Evolutionary conservation across 169 alveolate species (phyloP).

Genomic region (Plasmodium ovale): DNA sequence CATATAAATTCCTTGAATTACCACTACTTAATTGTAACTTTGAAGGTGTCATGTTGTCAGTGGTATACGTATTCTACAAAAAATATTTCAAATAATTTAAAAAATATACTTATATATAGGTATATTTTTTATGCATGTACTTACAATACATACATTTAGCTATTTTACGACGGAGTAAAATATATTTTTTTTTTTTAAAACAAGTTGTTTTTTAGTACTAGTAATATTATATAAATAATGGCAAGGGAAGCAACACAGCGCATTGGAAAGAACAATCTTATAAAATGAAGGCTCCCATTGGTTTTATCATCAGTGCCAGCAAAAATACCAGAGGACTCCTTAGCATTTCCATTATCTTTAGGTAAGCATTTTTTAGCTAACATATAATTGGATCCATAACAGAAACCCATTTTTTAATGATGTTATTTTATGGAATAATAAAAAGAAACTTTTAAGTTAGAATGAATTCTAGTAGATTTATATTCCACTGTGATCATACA

Average conservation of each 20-base stretch:
- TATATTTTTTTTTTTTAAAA: too few relatives aligned
- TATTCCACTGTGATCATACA: too few relatives aligned
- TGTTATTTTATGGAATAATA: background rate
- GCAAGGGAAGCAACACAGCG: background rate
- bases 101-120: background rate
- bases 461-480: too few relatives aligned
- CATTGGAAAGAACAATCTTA: background rate
- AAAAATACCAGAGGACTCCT: background rate
- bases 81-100: background rate
- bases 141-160: too few relatives aligned
- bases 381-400: background rate
- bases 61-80: background rate
- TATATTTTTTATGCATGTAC: background rate
- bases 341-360: slow-evolving; percentile 3
- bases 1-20: slow-evolving; percentile 11
- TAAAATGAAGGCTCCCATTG: background rate
- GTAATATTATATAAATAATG: background rate
- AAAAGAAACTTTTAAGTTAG: too few relatives aligned
- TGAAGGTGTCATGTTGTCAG: background rate
- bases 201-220: too few relatives aligned
- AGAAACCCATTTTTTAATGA: slow-evolving; percentile 4
- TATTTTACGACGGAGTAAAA: too few relatives aligned
- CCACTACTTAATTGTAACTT: background rate
- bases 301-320: background rate
- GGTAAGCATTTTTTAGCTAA: slow-evolving; percentile 8